These are phyloP conservation scores for Phytopythium chamaehyphon DNA, from an alignment of 352 stramenopile genomes.

Conservation along the genomic window DNA sequence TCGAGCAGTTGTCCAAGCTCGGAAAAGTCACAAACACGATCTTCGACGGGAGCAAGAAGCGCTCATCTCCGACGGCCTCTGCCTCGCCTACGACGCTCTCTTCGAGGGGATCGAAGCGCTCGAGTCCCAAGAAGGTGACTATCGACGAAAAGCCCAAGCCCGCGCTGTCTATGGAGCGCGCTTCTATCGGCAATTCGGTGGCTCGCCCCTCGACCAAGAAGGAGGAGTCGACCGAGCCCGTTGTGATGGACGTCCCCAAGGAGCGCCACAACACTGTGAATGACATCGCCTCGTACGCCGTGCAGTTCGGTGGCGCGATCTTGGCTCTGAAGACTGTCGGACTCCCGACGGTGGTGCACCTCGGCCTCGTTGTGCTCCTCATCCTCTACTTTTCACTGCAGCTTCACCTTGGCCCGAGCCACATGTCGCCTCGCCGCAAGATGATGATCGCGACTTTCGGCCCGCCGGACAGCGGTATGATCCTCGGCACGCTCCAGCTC, in stretches of 20 bases:
- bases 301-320: conserved; percentile 50
- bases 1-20: conserved; percentile 22
- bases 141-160: conserved; percentile 2
- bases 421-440: conserved; percentile 57
- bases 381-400: conserved; percentile 51
- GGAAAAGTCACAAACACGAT: conserved; percentile 50
- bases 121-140: conserved; percentile 5
- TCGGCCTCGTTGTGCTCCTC: conserved; percentile 32
- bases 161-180: background rate
- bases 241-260: conserved; percentile 23
- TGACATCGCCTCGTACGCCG: conserved; percentile 36
- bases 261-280: conserved; percentile 23
- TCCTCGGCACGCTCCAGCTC: conserved; percentile 62
- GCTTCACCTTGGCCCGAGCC: conserved; percentile 49
- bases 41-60: conserved; percentile 16
- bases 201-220: background rate
- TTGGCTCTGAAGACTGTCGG: conserved; percentile 40
- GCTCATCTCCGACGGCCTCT: background rate
- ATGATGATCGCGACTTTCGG: conserved; percentile 70
- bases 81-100: background rate
- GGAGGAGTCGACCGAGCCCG: background rate
- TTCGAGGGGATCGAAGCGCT: background rate
- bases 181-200: background rate
- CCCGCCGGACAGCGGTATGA: conserved; percentile 54
- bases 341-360: conserved; percentile 42